Evolutionary conservation across 208 protist species (phyloP).

Genomic region (Perkinsela sp.): DNA sequence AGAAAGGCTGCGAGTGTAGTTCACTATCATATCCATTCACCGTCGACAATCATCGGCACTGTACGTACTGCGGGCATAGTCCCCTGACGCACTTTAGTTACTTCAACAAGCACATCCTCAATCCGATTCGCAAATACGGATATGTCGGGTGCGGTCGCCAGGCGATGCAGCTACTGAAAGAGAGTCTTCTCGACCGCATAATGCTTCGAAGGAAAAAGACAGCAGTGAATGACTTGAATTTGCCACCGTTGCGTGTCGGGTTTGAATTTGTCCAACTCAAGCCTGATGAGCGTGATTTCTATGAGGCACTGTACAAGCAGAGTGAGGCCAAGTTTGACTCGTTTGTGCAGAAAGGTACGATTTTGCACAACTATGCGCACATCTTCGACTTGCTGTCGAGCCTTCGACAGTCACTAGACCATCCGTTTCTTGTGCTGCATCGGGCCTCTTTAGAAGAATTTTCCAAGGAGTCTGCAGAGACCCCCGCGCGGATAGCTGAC

Average conservation of each 20-base stretch:
- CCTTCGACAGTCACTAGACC: slow-evolving; percentile 61
- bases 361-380: slow-evolving; percentile 74
- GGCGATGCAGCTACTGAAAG: slow-evolving; percentile 50
- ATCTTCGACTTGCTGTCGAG: slow-evolving; percentile 72
- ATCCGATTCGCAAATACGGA: slow-evolving; percentile 72
- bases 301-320: slow-evolving; percentile 66
- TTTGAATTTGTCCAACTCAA: slow-evolving; percentile 21
- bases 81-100: slow-evolving; percentile 66
- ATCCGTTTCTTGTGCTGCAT: slow-evolving; percentile 42
- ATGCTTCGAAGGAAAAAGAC: slow-evolving; percentile 66
- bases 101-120: slow-evolving; percentile 71
- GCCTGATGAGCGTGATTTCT: slow-evolving; percentile 53
- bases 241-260: slow-evolving; percentile 26
- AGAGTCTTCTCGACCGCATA: slow-evolving; percentile 44
- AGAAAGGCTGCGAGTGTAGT: slow-evolving; percentile 48
- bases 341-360: slow-evolving; percentile 54
- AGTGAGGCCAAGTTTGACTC: slow-evolving; percentile 56
- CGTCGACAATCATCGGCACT: slow-evolving; percentile 24
- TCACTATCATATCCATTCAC: slow-evolving; percentile 60
- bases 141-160: slow-evolving; percentile 56
- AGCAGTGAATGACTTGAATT: slow-evolving; percentile 35
- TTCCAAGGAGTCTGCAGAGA: slow-evolving; percentile 7
- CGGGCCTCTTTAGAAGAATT: slow-evolving; percentile 12
- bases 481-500: slow-evolving; percentile 14
- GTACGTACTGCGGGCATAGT: slow-evolving; percentile 60